Evolutionary conservation across 2,329 filamentous ascomycete species (phyloP), one percentile per base, ranked within the genome.

Genomic region (Pseudocercospora vitis): DNA sequence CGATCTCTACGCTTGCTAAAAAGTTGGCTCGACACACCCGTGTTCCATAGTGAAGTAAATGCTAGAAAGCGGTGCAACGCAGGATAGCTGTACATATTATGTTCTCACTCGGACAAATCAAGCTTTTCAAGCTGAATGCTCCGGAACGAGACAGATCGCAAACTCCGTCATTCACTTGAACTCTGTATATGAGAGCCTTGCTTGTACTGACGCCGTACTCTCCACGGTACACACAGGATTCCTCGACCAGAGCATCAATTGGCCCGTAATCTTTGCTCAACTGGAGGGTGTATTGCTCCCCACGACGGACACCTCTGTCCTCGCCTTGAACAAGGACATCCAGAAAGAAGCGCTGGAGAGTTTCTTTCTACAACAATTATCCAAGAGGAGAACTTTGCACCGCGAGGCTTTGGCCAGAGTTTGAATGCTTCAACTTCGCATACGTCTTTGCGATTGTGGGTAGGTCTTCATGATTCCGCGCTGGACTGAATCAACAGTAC

Each of bases 1-100:
- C 54, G 67, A 69, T 39, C 45, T 62, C 11, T 58, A 60, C 14
- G 50, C 33, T 8, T 61, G 59, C 56, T 58, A 55, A 26, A 49
- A n/a, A 12, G 4, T 14, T 32, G 3, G 16, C n/a, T 3, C 16
- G 9, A 14, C 23, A 12, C 24, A 14, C 24, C 24, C 7, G 7
- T n/a, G 24, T 45, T 29, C 46, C 14, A 44, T 21, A 44, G 40
- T 24, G 21, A 28, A 24, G n/a, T n/a, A n/a, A n/a, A n/a, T n/a
- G n/a, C n/a, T n/a, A n/a, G n/a, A n/a, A n/a, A n/a, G n/a, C n/a
- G n/a, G n/a, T n/a, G n/a, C n/a, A n/a, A n/a, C n/a, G n/a, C n/a
- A n/a, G n/a, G n/a, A n/a, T n/a, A n/a, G n/a, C n/a, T n/a, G n/a
- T n/a, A n/a, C n/a, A n/a, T n/a, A n/a, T n/a, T n/a, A n/a, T n/a